These are phyloP conservation scores for Ordospora pajunii DNA, from an alignment of 371 early-diverging fungal species.

Conservation along the genomic window DNA sequence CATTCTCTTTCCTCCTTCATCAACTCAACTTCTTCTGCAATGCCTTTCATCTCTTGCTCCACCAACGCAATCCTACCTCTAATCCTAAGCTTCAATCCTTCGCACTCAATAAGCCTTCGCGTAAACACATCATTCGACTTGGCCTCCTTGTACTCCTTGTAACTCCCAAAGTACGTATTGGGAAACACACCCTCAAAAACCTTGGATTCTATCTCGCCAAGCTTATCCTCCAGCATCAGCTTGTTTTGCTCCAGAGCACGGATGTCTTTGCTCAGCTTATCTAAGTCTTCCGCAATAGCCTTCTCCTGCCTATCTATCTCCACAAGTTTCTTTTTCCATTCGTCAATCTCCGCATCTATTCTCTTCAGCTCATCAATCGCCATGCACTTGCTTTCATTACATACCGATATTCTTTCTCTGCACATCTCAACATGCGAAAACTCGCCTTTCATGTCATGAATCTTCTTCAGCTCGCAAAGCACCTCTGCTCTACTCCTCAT, in stretches of 20 bases:
- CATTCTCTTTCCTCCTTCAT: not conserved
- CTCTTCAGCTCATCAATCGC: not conserved
- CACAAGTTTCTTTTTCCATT: not conserved
- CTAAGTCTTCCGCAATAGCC: not conserved
- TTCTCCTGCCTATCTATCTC: not conserved
- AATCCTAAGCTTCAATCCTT: not conserved
- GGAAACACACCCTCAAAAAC: slow-evolving; percentile 9
- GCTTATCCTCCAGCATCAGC: not conserved
- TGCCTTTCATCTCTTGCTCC: slow-evolving; percentile 22
- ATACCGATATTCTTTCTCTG: slow-evolving; percentile 29
- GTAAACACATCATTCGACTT: slow-evolving; percentile 15
- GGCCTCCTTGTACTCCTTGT: slow-evolving; percentile 32
- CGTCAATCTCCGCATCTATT: not conserved
- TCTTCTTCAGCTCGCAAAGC: slow-evolving; percentile 4
- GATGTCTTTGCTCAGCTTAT: not conserved
- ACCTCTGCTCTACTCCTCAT: slow-evolving; percentile 27
- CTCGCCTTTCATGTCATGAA: slow-evolving; percentile 25
- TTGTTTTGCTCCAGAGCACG: not conserved
- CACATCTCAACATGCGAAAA: slow-evolving; percentile 31
- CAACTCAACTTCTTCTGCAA: slow-evolving; percentile 21
- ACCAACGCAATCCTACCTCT: not conserved
- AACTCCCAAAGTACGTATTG: not conserved
- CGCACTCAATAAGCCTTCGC: slow-evolving; percentile 16
- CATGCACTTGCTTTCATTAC: not conserved
- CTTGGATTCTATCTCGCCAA: not conserved